Conservation (phyloP, 768 basidiomycete species). For the Aureoboletus auriporus region DNA sequence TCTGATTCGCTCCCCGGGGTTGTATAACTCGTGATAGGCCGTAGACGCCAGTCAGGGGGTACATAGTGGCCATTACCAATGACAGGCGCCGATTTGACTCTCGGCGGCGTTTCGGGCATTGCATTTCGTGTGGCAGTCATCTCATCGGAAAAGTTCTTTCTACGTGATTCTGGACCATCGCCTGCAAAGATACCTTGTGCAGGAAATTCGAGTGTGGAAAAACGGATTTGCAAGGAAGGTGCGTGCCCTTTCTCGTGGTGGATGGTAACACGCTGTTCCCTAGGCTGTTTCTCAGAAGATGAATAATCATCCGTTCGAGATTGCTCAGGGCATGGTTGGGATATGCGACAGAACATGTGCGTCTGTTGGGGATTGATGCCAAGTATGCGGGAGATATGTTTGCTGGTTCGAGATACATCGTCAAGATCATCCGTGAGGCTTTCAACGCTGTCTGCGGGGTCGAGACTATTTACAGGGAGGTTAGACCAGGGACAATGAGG, state of each 20-base stretch:
- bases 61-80: not conserved
- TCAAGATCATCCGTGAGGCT: slow-evolving; percentile 39
- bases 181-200: slow-evolving; percentile 14
- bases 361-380: slow-evolving; percentile 51
- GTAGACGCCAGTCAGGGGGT: slow-evolving; percentile 10
- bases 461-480: slow-evolving; percentile 37
- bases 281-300: slow-evolving; percentile 1
- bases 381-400: slow-evolving; percentile 38
- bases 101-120: slow-evolving; percentile 3
- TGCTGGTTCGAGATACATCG: slow-evolving; percentile 15
- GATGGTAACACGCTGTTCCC: slow-evolving; percentile 48
- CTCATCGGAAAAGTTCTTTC: slow-evolving; percentile 8
- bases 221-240: slow-evolving; percentile 52
- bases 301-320: slow-evolving; percentile 5
- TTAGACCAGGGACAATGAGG: not conserved
- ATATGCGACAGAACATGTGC: slow-evolving; percentile 52
- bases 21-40: slow-evolving; percentile 5
- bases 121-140: slow-evolving; percentile 4
- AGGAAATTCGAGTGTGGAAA: slow-evolving; percentile 47
- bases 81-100: slow-evolving; percentile 12
- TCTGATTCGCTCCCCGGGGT: slow-evolving; percentile 33
- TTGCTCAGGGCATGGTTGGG: slow-evolving; percentile 34
- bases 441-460: slow-evolving; percentile 50
- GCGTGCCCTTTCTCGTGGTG: slow-evolving; percentile 39
- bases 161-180: slow-evolving; percentile 5